Percentiles rank a stretch among this genome's conserved stretches.
Conservation (phyloP, 352 stramenopile species). For the Phytopythium mirpurense region DNA sequence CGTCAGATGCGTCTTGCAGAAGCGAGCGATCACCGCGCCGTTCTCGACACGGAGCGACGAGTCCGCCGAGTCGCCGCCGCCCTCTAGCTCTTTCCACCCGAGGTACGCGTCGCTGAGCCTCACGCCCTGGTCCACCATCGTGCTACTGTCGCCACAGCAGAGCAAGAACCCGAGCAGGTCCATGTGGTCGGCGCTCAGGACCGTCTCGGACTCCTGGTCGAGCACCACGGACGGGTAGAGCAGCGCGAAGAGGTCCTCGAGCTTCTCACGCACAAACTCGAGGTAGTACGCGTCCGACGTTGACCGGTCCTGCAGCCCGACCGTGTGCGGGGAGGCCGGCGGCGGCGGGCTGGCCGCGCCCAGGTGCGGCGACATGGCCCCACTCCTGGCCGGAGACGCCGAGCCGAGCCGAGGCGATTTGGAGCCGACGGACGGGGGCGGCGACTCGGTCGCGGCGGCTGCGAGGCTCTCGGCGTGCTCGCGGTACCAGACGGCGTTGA, state of each 20-base stretch:
- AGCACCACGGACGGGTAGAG: constrained; percentile 57
- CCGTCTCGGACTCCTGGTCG: constrained; percentile 40
- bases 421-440: constrained; percentile 7
- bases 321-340: constrained; percentile 63
- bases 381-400: constrained; percentile 6
- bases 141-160: constrained; percentile 37
- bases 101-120: constrained; percentile 66
- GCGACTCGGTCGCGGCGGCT: constrained; percentile 15
- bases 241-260: constrained; percentile 68
- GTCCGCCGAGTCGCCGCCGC: constrained; percentile 10
- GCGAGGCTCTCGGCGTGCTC: constrained; percentile 51
- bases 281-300: constrained; percentile 79
- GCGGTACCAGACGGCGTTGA: constrained; percentile 78
- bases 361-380: constrained; percentile 40
- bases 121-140: constrained; percentile 45
- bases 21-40: constrained; percentile 55
- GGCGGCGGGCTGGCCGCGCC: constrained; percentile 55
- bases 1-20: constrained; percentile 70
- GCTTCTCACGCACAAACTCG: constrained; percentile 72
- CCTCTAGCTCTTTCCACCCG: constrained; percentile 42
- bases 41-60: constrained; percentile 35
- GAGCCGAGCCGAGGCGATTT: constrained; percentile 20
- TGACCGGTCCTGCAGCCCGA: constrained; percentile 75
- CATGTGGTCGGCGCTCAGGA: constrained; percentile 57
- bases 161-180: constrained; percentile 74